Evolutionary conservation across 257 asterid species (phyloP), one percentile per base, ranked within the genome.

Genomic region (Leptodermis oblonga): DNA sequence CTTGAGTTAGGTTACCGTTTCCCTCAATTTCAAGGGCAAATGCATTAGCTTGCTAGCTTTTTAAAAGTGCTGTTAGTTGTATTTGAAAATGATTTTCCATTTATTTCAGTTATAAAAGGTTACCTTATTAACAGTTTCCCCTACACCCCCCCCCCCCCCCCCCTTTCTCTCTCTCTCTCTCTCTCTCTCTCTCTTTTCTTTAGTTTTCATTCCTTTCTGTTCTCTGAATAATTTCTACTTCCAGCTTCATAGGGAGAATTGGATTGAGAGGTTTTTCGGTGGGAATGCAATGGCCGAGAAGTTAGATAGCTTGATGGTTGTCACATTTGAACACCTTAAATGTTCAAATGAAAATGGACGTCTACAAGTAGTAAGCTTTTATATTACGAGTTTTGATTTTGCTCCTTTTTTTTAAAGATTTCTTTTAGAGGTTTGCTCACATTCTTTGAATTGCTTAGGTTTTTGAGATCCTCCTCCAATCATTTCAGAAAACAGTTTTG

Each of bases 301-400:
- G 83, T 79, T 94, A 69, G 99, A 94, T 74, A 87, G 91, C 70
- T 74, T 94, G 78, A 81, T 94, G 85, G 95, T 86, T 83, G 87
- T 94, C 59, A 81, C 85, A 14, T 85, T 91, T 79, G 92, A 87
- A 62, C 89, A 94, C 78, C 87, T 91, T 67, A 79, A 80, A 64
- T 76, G 87, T 61, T 86, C 95, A 69, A 67, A 41, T 52, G 92
- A 82, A 69, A 79, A 73, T 69, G 92, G 88, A 42, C 92, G 92
- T 39, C 77, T 91, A 62, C 60, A 77, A 74, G 87, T 76, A 78
- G 97, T 94, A 86, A 75, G 34, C 14, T 72, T 68, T 71, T 58
- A 18, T 33, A 33, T 17, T 26, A n/a, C 63, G 62, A 18, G 54
- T 33, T 37, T 67, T 52, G 34, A 56, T 68, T 13, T 67, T 33